phyloP scores from a whole-genome alignment of 371 early-diverging fungal species.

The Nematocida parisii region DNA sequence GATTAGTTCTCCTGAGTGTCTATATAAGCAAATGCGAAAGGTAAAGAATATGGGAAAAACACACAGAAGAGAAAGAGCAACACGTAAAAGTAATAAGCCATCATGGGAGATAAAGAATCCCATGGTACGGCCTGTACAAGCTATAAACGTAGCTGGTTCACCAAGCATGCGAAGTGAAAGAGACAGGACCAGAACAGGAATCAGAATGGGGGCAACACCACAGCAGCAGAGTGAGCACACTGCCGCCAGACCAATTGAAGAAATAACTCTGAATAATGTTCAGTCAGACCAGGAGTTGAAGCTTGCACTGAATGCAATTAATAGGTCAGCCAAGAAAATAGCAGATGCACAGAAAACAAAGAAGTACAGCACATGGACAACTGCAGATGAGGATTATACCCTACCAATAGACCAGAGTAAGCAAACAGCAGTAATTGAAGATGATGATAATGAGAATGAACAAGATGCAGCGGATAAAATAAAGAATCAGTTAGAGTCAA shows the following conservation, averaged over 20 bases:
- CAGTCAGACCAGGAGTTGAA: constrained; percentile 10
- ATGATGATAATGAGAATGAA: neutral
- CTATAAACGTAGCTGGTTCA: neutral
- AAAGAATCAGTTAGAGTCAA: neutral
- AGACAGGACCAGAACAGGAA: neutral
- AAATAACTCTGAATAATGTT: constrained; percentile 38
- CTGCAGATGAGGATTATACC: constrained; percentile 1
- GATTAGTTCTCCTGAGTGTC: neutral
- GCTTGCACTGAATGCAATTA: constrained; percentile 27
- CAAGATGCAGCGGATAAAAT: neutral
- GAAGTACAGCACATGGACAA: constrained; percentile 4
- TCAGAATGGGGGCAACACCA: neutral
- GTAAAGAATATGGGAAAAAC: constrained; percentile 25
- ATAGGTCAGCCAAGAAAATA: constrained; percentile 29
- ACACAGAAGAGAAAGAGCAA: constrained; percentile 8
- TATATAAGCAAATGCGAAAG: constrained; percentile 2
- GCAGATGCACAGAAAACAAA: constrained; percentile 31
- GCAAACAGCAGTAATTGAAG: constrained; percentile 11
- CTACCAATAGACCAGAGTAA: constrained; percentile 5
- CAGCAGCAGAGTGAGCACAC: neutral
- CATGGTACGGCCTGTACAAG: neutral
- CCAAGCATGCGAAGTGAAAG: neutral
- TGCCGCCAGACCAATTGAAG: constrained; percentile 15
- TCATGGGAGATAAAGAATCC: constrained; percentile 3
- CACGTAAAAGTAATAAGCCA: neutral